Evolutionary conservation across 2,329 filamentous ascomycete genomes (phyloP), one percentile per base, ranked within the genome.

Genomic region (Knufia petricola): DNA sequence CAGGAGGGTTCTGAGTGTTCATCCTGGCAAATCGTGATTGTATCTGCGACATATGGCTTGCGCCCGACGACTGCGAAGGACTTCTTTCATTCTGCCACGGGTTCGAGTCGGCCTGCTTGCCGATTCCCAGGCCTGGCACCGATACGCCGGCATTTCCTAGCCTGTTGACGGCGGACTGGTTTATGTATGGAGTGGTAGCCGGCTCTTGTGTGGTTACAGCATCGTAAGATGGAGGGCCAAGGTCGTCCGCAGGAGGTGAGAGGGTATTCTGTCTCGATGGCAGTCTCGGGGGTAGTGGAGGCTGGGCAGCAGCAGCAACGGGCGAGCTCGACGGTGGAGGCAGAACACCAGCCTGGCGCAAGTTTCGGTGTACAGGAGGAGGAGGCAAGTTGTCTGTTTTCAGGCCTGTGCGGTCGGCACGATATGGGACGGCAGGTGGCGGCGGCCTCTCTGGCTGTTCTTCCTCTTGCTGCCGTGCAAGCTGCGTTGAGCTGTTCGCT

Each of bases 71-170:
- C 58, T 63, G 50, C 61, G 58, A 37, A 59, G 61, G 43, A 63
- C 63, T 51, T 61, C 59, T 49, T 56, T 66, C 40, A 30, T 50
- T 61, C 26, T 50, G 50, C 47, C 52, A 52, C 13, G 58, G 52
- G 42, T 57, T 56, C 17, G 50, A 49, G 17, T 41, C 46, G 36
- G 31, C 46, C 57, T 55, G 3, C 39, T 38, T 63, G 2, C 79
- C 81, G 52, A 94, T 94, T 3, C 84, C 84, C 3, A 95, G 70
- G 0, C 77, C 84, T 0, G 87, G 83, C 0, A 95, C 86, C 0
- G 82, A 85, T 4, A 95, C 73, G 1, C 88, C 88, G 1, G 85
- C 82, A 31, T 79, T 76, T 9, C 81, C 78, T 7, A 95, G 72
- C 36, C 86, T 76, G 50, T 69, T 74, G 48, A 83, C 63, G 3